A percentile compares a stretch with the other conserved stretches of the same genome.
These are phyloP conservation scores for Fusarium pininemorale DNA, from an alignment of 2,329 filamentous ascomycete species.

Conservation along the genomic window DNA sequence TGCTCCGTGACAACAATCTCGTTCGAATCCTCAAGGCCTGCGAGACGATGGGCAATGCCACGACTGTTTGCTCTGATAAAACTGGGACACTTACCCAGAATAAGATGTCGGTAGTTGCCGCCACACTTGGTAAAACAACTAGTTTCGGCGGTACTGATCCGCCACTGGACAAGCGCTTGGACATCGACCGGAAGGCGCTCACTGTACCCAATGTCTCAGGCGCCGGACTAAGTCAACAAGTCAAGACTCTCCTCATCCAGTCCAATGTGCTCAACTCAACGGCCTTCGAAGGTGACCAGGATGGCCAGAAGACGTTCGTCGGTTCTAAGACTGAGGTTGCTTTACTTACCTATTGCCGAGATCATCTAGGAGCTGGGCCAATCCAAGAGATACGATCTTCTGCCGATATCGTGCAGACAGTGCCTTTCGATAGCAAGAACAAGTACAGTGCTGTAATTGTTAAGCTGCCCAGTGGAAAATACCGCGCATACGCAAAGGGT, in stretches of 20 bases:
- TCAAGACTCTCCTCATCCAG: constrained; percentile 69
- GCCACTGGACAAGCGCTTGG: constrained; percentile 35
- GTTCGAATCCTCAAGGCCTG: constrained; percentile 74
- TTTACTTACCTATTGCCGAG: constrained; percentile 59
- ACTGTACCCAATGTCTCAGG: constrained; percentile 42
- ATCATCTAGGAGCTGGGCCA: constrained; percentile 60
- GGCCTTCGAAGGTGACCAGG: constrained; percentile 62
- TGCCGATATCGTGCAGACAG: constrained; percentile 58
- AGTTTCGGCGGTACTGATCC: constrained; percentile 44
- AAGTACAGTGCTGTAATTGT: constrained; percentile 67
- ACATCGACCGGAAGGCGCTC: constrained; percentile 30
- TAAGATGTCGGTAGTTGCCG: constrained; percentile 79
- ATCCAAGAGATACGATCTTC: constrained; percentile 57
- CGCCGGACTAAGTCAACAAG: constrained; percentile 9
- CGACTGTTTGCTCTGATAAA: constrained; percentile 78
- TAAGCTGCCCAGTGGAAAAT: constrained; percentile 54
- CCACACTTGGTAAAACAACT: constrained; percentile 63
- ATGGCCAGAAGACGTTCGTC: constrained; percentile 56
- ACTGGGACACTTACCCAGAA: constrained; percentile 63
- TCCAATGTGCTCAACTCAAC: constrained; percentile 68
- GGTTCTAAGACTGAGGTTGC: constrained; percentile 68
- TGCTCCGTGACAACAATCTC: constrained; percentile 76
- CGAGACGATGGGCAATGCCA: constrained; percentile 78
- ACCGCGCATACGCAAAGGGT: constrained; percentile 63
- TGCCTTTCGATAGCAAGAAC: constrained; percentile 64